These are phyloP conservation scores for Panicum virgatum DNA, from an alignment of 202 grass and related monocot species.

Conservation along the genomic window DNA sequence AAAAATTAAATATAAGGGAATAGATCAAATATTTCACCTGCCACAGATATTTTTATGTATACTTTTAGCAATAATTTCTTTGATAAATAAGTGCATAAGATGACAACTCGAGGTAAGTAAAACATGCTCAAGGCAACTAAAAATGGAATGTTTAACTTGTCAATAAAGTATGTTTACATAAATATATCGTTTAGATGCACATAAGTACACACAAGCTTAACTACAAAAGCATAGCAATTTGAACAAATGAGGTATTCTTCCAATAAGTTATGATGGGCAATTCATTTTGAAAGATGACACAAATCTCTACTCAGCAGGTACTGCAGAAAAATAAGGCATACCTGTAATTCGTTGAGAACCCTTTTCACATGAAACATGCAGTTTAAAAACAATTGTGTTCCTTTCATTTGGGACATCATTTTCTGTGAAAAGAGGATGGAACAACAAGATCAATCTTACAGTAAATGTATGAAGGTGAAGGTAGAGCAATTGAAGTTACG, in stretches of 20 bases:
- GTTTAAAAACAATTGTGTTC: slow-evolving; percentile 87
- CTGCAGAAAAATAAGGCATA: slow-evolving; percentile 44
- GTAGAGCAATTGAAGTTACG: slow-evolving; percentile 5
- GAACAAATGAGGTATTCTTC: slow-evolving; percentile 6
- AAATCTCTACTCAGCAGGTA: not conserved
- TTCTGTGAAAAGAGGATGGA: slow-evolving; percentile 48
- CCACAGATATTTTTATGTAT: not conserved
- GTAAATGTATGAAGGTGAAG: slow-evolving; percentile 15
- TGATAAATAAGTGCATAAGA: not conserved
- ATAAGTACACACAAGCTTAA: not conserved
- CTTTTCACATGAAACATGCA: slow-evolving; percentile 70
- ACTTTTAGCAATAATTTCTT: slow-evolving; percentile 10
- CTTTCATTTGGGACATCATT: slow-evolving; percentile 88
- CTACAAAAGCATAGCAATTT: not conserved
- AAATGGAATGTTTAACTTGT: not conserved
- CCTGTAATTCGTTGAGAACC: slow-evolving; percentile 65
- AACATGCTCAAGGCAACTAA: not conserved
- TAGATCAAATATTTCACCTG: not conserved
- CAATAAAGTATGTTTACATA: not conserved
- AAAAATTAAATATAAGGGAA: slow-evolving; percentile 9
- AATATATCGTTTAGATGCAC: not conserved
- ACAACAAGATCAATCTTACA: slow-evolving; percentile 16
- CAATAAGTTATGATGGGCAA: not conserved
- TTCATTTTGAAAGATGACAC: slow-evolving; percentile 17
- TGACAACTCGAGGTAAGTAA: not conserved